Evolutionary conservation across 108 stramenopile species (phyloP), one percentile per base, ranked within the genome.

Genomic region (Thalassiosira profunda): DNA sequence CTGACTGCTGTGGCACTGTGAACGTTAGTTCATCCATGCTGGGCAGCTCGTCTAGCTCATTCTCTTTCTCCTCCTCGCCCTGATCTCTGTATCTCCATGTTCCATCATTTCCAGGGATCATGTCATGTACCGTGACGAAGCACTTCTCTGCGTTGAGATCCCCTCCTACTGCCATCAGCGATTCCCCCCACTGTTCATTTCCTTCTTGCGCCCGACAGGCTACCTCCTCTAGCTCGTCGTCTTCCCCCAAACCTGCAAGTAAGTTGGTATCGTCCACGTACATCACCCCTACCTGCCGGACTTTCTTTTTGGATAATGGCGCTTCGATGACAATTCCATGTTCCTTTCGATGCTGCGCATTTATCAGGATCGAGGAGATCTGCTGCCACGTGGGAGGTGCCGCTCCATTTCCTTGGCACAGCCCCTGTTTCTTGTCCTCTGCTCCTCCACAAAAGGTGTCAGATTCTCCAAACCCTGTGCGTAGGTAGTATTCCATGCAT

Each of bases 391-490:
- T 34, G 2, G 68, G 41, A 1, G 75, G 68, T 3, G 75, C 60
- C 0, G 61, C 75, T 0, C 61, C 34, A 31, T 68, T 70, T 1
- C 68, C 75, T 56, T 76, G 68, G 12, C 58, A 60, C 1, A 70
- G 42, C 0, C 75, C 75, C 10, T 76, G 75, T 20, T 52, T 48
- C 0, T 10, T 51, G 0, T 51, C 63, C 1, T 10, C 11, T 0
- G 14, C 12, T 8, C 63, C 52, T 5, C 62, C 63, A 23, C 34
- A 44, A 25, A 15, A 54, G 1, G 20, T 14, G 0, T 10, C 10
- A 6, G 74, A 76, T 25, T 69, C 47, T 0, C 74, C 74, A 26
- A 63, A 70, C 0, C 68, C 74, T 0, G 59, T 76, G 0, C 74
- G 24, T 0, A 76, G 61, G 24, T 25, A 56, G 61, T 59, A 76